phyloP scores from a whole-genome alignment of 257 asterid species.

The Nemophila menziesii region DNA sequence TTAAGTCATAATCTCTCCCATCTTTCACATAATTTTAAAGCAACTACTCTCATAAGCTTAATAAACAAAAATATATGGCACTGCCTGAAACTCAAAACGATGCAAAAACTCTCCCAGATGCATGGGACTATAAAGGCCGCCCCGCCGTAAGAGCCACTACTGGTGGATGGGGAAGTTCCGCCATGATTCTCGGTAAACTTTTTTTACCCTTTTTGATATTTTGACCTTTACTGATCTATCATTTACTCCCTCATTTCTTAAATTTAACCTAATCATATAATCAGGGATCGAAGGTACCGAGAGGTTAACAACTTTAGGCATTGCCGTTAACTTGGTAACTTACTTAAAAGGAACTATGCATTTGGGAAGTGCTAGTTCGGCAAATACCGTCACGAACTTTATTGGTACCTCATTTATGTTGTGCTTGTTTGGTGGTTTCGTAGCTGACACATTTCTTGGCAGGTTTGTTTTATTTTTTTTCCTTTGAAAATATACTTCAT shows the following conservation, averaged over 20 bases:
- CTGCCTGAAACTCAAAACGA: slow-evolving; percentile 4
- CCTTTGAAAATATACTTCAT: background rate
- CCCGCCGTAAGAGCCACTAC: slow-evolving; percentile 5
- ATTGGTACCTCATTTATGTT: slow-evolving; percentile 87
- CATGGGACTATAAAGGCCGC: slow-evolving; percentile 9
- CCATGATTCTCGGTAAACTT: slow-evolving; percentile 6
- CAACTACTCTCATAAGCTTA: too few relatives aligned
- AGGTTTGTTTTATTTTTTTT: slow-evolving; percentile 28
- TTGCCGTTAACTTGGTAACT: slow-evolving; percentile 69
- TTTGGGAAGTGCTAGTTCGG: slow-evolving; percentile 40
- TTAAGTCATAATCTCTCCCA: slow-evolving; percentile 3
- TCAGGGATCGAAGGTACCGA: slow-evolving; percentile 53
- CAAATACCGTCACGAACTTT: slow-evolving; percentile 55
- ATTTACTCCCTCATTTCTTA: background rate
- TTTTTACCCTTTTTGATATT: background rate
- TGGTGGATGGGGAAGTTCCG: slow-evolving; percentile 6
- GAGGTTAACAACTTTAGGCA: slow-evolving; percentile 76
- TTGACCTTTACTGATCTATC: background rate
- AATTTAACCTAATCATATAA: background rate
- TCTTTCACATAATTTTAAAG: background rate
- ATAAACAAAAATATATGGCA: background rate
- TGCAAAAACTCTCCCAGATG: slow-evolving; percentile 6
- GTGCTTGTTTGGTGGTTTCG: slow-evolving; percentile 74
- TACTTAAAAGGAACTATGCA: slow-evolving; percentile 66
- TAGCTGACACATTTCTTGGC: slow-evolving; percentile 73